Base-by-base conservation (phyloP, 441 rosid species). In the Hypseocharis bilobata region DNA sequence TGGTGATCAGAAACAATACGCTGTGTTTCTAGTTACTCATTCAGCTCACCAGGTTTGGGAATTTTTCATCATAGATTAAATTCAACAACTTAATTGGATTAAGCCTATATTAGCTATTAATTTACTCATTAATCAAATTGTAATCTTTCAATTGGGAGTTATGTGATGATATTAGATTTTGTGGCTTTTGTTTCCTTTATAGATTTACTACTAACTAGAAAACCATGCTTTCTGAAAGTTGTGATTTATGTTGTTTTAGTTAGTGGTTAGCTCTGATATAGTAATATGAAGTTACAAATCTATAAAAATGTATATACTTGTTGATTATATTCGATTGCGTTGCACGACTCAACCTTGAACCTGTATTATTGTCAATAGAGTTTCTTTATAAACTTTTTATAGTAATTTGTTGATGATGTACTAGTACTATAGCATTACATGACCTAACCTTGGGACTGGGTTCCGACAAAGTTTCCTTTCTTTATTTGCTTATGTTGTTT, bases 41-140 rank as follows among this genome's bases (percentile, higher is more conserved):
- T 81, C 76, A 2, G 89, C 90, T 36, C 98, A 89, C 67, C 76
- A 84, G 92, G 98, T 89, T 69, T 28, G 61, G n/a, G 20, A 27
- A 6, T 44, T 22, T 23, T 54, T 20, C 44, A 10, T 22, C 22
- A 22, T 23, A 7, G 22, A 7, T 27, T 14, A n/a, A 10, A 55
- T 26, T 63, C 14, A 6, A 4, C 29, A 10, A 6, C 10, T 22
- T 8, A 7, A 11, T 22, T 29, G 22, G 10, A n/a, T 29, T 63
- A n/a, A 26, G 25, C 22, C 3, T 25, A n/a, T 25, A n/a, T 7
- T 42, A 13, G 20, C 7, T 20, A 44, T 42, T 63, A 34, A 23
- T 16, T 42, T 19, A 6, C 42, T 28, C 47, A 17, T 23, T 0
- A 40, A 4, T 6, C 11, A 19, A 29, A 45, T 19, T 30, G 32